Evolutionary conservation across 345 rosid genomes (phyloP), one percentile per base, ranked within the genome.

Genomic region (Garcia nutans): DNA sequence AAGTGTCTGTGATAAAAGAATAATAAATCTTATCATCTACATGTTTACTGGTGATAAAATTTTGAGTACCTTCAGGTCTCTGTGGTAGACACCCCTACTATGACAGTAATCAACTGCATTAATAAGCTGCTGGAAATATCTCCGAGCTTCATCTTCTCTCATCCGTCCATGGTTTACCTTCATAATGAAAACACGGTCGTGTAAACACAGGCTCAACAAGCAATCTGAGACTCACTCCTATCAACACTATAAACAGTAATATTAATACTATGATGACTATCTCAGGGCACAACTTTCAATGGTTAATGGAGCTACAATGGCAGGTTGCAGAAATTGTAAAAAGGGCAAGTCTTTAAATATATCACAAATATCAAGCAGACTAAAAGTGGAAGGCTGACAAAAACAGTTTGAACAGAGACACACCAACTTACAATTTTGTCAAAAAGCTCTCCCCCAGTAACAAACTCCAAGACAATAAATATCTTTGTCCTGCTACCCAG

Each of bases 31-130:
- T 20, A 44, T 31, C 9, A 74, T 61, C n/a, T 37, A 37, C 61
- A 19, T 64, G 41, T 63, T 42, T 62, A 47, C 9, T 64, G 73
- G 19, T 66, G 24, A 55, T 45, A 56, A 76, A 37, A 24, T 45
- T 73, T n/a, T 50, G 58, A 63, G 66, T 78, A 95, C 99, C 97
- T 96, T 96, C 41, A 96, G 92, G 78, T 96, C 98, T 85, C 99
- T 89, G 74, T 96, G 99, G 83, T 86, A 96, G 63, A 96, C 99
- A 75, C 98, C 99, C 85, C 99, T 87, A 75, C 98, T 96, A 81
- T 96, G 99, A 81, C 99, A 96, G 75, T 92, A 96, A 81, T 96
- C 99, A 69, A 96, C 94, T 47, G 90, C 91, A 85, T 96, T 89
- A 62, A 96, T 86, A 79, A 96, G 99, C 85, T 96, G 98, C 86